Conservation (phyloP, 2,329 filamentous ascomycete species). For the Botryotinia calthae region DNA sequence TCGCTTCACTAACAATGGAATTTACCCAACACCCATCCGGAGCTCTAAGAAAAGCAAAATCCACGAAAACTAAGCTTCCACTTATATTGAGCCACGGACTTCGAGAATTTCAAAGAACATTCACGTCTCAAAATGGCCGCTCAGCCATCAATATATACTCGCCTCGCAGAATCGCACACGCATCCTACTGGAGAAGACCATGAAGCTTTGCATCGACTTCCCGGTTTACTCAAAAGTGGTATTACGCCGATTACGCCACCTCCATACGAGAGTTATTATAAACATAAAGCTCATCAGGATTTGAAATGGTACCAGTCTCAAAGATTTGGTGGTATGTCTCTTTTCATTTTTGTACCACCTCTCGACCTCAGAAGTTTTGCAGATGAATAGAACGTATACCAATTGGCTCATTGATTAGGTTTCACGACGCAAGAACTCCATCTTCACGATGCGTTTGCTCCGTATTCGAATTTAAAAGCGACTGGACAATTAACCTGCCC, state of each 20-base stretch:
- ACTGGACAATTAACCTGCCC: not conserved
- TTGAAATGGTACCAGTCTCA: conserved; percentile 5
- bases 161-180: conserved; percentile 8
- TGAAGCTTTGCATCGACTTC: not conserved
- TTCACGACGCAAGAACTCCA: conserved; percentile 10
- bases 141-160: not conserved
- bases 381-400: not conserved
- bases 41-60: not conserved
- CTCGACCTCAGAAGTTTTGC: rapidly evolving
- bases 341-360: not conserved
- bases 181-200: conserved; percentile 3
- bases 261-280: conserved; percentile 4
- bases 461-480: not conserved
- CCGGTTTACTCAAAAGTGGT: conserved; percentile 5
- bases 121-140: not conserved
- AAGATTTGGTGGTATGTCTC: conserved; percentile 5
- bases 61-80: not conserved
- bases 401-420: not conserved
- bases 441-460: conserved; percentile 3
- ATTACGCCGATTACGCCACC: conserved; percentile 14
- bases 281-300: conserved; percentile 7
- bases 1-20: not conserved
- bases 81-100: not conserved
- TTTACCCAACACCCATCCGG: not conserved
- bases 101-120: not conserved